Evolutionary conservation across 805 yeast species (phyloP).

Genomic region (Pichia paraexigua): DNA sequence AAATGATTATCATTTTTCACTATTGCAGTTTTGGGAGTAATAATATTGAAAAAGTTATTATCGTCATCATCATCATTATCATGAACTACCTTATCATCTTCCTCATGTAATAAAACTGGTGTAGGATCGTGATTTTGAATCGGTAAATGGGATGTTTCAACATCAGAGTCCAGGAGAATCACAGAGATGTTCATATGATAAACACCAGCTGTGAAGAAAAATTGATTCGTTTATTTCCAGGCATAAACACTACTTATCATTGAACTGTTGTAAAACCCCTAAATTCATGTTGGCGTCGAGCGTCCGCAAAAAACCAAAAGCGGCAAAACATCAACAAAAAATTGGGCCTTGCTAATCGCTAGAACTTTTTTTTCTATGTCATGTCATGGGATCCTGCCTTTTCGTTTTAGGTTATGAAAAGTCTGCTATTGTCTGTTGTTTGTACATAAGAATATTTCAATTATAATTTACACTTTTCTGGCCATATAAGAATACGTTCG

Average conservation of each 20-base stretch:
- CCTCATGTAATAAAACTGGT: background rate
- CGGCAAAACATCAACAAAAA: background rate
- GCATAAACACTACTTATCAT: too few species aligned
- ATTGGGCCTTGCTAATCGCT: background rate
- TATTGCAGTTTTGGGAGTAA: background rate
- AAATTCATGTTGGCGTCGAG: background rate
- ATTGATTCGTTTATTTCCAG: too few species aligned
- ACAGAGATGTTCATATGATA: background rate
- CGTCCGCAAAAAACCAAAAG: background rate
- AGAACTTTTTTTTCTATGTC: background rate
- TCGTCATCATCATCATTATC: background rate
- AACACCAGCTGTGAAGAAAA: fast-evolving
- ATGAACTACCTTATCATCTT: background rate
- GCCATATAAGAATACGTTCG: background rate
- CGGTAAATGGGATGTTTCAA: background rate
- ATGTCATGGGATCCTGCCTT: background rate
- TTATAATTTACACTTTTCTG: too few species aligned
- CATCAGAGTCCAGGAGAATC: background rate
- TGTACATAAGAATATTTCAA: too few species aligned
- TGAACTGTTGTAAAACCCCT: too few species aligned
- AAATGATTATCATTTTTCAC: background rate
- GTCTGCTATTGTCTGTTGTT: background rate
- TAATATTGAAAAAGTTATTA: background rate
- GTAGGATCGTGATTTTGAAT: background rate
- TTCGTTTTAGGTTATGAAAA: background rate